These are phyloP conservation scores for Serendipita sp. DNA, from an alignment of 768 basidiomycete genomes.

Conservation along the genomic window DNA sequence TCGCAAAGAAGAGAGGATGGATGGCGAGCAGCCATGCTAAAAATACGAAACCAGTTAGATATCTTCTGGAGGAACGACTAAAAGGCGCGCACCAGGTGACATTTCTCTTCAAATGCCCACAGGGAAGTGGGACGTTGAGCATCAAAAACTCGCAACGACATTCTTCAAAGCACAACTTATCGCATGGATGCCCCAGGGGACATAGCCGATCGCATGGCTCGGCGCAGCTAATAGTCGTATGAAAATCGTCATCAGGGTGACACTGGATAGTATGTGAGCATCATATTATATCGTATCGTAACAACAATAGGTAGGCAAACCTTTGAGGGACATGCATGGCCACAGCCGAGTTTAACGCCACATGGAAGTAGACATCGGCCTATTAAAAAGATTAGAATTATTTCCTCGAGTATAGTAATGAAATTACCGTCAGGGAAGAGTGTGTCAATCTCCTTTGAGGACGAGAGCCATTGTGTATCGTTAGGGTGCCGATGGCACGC, in stretches of 20 bases:
- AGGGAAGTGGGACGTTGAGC: constrained; percentile 33
- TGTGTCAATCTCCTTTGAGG: constrained; percentile 34
- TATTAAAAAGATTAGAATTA: constrained; percentile 14
- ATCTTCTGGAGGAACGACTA: too few species aligned
- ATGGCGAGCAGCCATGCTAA: too few species aligned
- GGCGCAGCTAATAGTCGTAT: constrained; percentile 30
- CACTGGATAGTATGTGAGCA: constrained; percentile 24
- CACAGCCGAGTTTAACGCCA: constrained; percentile 35
- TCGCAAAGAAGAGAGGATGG: constrained; percentile 32
- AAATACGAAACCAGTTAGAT: too few species aligned
- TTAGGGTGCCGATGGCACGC: constrained; percentile 40
- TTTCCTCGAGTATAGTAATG: too few species aligned
- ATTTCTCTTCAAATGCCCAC: constrained; percentile 31
- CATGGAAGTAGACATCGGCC: constrained; percentile 52
- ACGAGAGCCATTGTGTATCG: constrained; percentile 23
- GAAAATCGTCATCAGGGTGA: constrained; percentile 42
- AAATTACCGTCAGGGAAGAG: constrained; percentile 44
- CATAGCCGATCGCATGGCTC: constrained; percentile 38
- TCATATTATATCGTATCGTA: not conserved
- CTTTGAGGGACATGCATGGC: constrained; percentile 47
- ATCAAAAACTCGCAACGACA: constrained; percentile 38
- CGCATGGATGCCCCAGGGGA: constrained; percentile 40
- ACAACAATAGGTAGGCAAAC: constrained; percentile 18
- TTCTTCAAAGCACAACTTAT: constrained; percentile 29
- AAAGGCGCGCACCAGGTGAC: constrained; percentile 37